Evolutionary conservation across 2,329 filamentous ascomycete species (phyloP).

Genomic region (Pyricularia grisea): DNA sequence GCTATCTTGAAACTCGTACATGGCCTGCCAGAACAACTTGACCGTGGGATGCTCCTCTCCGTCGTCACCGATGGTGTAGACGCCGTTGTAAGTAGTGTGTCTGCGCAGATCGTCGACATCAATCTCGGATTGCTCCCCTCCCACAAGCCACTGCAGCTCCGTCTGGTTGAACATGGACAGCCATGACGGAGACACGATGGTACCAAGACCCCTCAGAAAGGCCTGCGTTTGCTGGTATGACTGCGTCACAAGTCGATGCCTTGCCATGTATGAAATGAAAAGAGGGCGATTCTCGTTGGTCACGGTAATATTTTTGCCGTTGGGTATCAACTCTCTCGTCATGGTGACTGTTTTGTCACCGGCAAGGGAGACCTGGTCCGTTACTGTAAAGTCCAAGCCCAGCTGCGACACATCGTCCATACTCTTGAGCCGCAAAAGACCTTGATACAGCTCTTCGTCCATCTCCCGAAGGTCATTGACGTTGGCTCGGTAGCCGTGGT

Average conservation of each 20-base stretch:
- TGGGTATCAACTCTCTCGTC: conserved; percentile 65
- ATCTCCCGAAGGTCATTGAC: conserved; percentile 90
- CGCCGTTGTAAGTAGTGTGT: conserved; percentile 79
- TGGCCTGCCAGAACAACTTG: conserved; percentile 82
- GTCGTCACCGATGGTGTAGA: conserved; percentile 87
- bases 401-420: conserved; percentile 74
- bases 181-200: conserved; percentile 88
- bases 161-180: conserved; percentile 97
- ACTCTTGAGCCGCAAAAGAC: conserved; percentile 75
- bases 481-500: conserved; percentile 71
- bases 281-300: conserved; percentile 87
- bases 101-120: conserved; percentile 76
- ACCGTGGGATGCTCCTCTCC: conserved; percentile 77
- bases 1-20: conserved; percentile 64
- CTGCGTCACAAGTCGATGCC: conserved; percentile 76
- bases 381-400: conserved; percentile 80
- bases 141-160: conserved; percentile 87
- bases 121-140: conserved; percentile 77
- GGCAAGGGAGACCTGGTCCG: conserved; percentile 50
- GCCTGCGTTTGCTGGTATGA: conserved; percentile 73
- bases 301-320: conserved; percentile 68
- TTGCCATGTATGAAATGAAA: conserved; percentile 89
- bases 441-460: conserved; percentile 84
- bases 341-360: conserved; percentile 41
- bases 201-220: conserved; percentile 76